Base-by-base conservation (phyloP, 306 rosid species). In the Canavalia gladiata region DNA sequence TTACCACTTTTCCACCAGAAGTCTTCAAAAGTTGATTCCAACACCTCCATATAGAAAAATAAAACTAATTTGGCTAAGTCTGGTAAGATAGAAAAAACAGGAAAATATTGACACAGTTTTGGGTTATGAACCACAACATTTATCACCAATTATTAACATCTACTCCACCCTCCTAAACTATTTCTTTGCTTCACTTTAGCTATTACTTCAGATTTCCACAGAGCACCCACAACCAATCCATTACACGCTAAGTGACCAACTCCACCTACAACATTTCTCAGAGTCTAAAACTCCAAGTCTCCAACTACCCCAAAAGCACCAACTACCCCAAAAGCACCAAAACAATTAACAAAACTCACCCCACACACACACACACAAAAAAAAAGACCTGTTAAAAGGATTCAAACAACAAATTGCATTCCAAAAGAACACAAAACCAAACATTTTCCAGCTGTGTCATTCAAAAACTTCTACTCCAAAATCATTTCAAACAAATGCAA, bases 241-340 rank as follows among this genome's bases (percentile, higher is more conserved):
- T 25, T 54, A 77, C 51, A 87, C 43, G 62, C 72, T 4, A 37
- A 75, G 50, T 46, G 60, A 74, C 13, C 30, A 68, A 47, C 56
- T 62, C 39, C 76, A 63, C 73, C 80, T 33, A 46, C 72, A 74
- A 45, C 64, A 75, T 75, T 54, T 35, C 80, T 72, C 56, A 57
- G 54, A 74, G 73, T 30, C 67, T 11, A 76, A 68, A 33, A 76
- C 79, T 63, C 42, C 74, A 69, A 69, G 28, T 69, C 11, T 71
- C 69, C 83, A 78, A 84, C 87, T 5, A 84, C 74, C 60, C 34
- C 67, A 77, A 78, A 43, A 39, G 47, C 74, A 74, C 46, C 41
- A 64, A 68, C 87, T 5, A 84, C 74, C 60, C 34, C 67, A 77
- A 78, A 43, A 39, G 47, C 74, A 74, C 46, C 41, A 64, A 68